Base-by-base conservation (phyloP, 257 asterid genomes). In the Solanum ossicruentum region DNA sequence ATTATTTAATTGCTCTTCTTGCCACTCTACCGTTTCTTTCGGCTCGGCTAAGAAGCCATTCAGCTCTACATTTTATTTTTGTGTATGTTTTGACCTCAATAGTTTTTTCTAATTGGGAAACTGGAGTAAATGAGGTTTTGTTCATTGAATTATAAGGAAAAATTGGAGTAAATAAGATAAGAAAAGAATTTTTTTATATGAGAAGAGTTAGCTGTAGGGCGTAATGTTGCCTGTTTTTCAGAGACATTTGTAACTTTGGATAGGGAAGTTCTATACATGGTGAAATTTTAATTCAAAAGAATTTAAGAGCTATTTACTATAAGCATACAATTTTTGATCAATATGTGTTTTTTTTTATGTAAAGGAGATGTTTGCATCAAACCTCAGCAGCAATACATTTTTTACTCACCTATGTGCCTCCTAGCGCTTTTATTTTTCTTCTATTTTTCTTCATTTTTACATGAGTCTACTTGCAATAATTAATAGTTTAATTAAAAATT, bases 31-130 rank as follows among this genome's bases (percentile, higher is more conserved):
- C 67, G n/a, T 85, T 85, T 85, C 43, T 5, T 10, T 83, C 86
- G 87, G 86, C 70, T 81, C 87, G 86, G 87, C 91, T 90, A 69
- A 61, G 12, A 32, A 77, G 82, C 82, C 82, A 26, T 51, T 77
- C 23, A 51, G 23, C 63, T 49, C 2, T 51, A 3, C 26, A 13
- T 54, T n/a, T 18, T 12, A 3, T 41, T 45, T 12, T 21, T 13
- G n/a, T 0, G 1, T 58, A 12, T 58, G 41, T 21, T 73, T 75
- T 75, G 12, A 26, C 61, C 61, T 23, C 61, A 49, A 13, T 75
- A 49, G 61, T 23, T 75, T 75, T 7, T 8, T 21, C 57, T 75
- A 75, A 12, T 49, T 75, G 7, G 80, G 18, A 41, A 71, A 41
- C 2, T 18, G 80, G 18, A 72, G 43, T 26, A 23, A 12, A 26